Evolutionary conservation across 768 basidiomycete genomes (phyloP).

Genomic region (Tubosaeta sp.): DNA sequence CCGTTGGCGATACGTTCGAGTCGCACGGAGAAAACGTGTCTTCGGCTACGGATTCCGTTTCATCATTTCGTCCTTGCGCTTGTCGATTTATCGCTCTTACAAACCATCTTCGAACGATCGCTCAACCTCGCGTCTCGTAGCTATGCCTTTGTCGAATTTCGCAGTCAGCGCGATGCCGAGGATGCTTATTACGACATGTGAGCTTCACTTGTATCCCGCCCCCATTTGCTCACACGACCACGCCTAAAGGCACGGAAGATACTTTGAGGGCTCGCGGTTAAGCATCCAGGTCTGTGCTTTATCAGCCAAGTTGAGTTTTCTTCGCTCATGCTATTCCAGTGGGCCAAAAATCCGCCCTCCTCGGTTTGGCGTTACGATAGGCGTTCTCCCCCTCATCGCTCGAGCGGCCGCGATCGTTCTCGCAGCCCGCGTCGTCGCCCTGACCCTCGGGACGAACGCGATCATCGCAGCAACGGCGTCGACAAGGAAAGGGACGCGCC

Average conservation of each 20-base stretch:
- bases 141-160: slow-evolving; percentile 86
- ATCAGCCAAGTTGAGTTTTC: neutral
- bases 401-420: slow-evolving; percentile 43
- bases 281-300: slow-evolving; percentile 59
- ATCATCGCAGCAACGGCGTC: slow-evolving; percentile 34
- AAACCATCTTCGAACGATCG: slow-evolving; percentile 37
- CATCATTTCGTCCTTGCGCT: slow-evolving; percentile 25
- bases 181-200: slow-evolving; percentile 84
- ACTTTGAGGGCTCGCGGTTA: slow-evolving; percentile 70
- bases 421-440: slow-evolving; percentile 50
- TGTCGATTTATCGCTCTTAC: slow-evolving; percentile 32
- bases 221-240: slow-evolving; percentile 9
- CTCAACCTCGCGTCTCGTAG: slow-evolving; percentile 64
- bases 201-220: slow-evolving; percentile 23
- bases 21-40: slow-evolving; percentile 27
- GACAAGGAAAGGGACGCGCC: slow-evolving; percentile 32
- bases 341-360: slow-evolving; percentile 81
- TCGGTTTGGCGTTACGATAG: slow-evolving; percentile 77
- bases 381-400: slow-evolving; percentile 43
- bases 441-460: slow-evolving; percentile 37
- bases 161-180: slow-evolving; percentile 72
- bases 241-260: slow-evolving; percentile 60
- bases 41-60: slow-evolving; percentile 24
- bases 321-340: slow-evolving; percentile 37
- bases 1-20: slow-evolving; percentile 24